Conservation (phyloP, 2,329 filamentous ascomycete species). For the Pezicula rhizophila region DNA sequence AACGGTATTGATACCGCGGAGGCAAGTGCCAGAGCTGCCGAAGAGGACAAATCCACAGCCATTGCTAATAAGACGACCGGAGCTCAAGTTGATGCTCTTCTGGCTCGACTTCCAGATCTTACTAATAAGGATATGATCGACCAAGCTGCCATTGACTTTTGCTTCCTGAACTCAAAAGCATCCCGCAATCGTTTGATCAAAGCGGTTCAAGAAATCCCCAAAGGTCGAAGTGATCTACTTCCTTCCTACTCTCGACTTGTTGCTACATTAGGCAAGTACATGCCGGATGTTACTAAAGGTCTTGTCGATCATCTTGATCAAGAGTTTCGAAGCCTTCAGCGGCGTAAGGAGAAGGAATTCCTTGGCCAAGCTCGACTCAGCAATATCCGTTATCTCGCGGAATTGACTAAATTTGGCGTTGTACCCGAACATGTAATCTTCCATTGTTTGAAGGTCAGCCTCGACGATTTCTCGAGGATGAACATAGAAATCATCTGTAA, state of each 20-base stretch:
- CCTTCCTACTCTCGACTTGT: slow-evolving; percentile 89
- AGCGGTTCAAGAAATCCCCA: slow-evolving; percentile 88
- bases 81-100: slow-evolving; percentile 86
- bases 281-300: slow-evolving; percentile 89
- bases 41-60: slow-evolving; percentile 82
- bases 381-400: slow-evolving; percentile 96
- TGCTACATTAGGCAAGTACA: slow-evolving; percentile 86
- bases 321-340: slow-evolving; percentile 92
- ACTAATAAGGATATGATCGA: slow-evolving; percentile 89
- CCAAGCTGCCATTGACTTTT: slow-evolving; percentile 91
- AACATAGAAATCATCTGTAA: slow-evolving; percentile 99
- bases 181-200: slow-evolving; percentile 92
- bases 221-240: slow-evolving; percentile 84
- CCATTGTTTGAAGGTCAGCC: slow-evolving; percentile 92
- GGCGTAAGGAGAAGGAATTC: slow-evolving; percentile 96
- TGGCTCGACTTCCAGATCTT: slow-evolving; percentile 83
- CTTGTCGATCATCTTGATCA: slow-evolving; percentile 89
- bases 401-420: slow-evolving; percentile 95
- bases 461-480: slow-evolving; percentile 97
- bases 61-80: slow-evolving; percentile 98
- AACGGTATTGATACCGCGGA: slow-evolving; percentile 35
- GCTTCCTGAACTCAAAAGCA: slow-evolving; percentile 96
- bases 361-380: slow-evolving; percentile 86
- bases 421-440: slow-evolving; percentile 99
- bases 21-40: slow-evolving; percentile 41